Conservation (phyloP, 148 eudicot species). For the Heliosperma pusillum region DNA sequence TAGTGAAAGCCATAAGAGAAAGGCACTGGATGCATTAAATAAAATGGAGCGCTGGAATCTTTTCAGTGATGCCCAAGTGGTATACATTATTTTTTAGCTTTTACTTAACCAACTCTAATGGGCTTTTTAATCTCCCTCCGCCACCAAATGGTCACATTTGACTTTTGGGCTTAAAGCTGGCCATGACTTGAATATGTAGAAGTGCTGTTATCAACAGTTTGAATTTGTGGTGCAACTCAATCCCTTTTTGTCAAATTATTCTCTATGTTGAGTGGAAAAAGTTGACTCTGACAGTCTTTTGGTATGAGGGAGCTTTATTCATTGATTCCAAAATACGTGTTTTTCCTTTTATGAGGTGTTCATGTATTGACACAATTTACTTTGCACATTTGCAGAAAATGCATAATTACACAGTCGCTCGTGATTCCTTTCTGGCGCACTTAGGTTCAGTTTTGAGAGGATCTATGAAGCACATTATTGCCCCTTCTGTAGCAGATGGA, state of each 20-base stretch:
- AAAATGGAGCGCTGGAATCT: conserved; percentile 94
- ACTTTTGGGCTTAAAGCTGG: not conserved
- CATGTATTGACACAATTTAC: conserved; percentile 11
- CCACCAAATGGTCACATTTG: not conserved
- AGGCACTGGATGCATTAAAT: conserved; percentile 79
- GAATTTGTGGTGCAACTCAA: not conserved
- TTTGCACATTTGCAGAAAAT: conserved; percentile 83
- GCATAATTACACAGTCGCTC: conserved; percentile 89
- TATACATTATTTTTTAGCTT: conserved; percentile 22
- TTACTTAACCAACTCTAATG: not conserved
- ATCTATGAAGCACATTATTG: conserved; percentile 85
- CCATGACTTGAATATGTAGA: not conserved
- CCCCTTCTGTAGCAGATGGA: conserved; percentile 90
- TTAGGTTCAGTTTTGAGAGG: conserved; percentile 95
- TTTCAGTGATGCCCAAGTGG: conserved; percentile 78
- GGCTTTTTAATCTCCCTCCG: not conserved
- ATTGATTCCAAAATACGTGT: not conserved
- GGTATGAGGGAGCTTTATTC: not conserved
- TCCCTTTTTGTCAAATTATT: not conserved
- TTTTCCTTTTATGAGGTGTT: conserved; percentile 13
- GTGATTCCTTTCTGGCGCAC: conserved; percentile 88
- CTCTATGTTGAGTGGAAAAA: not conserved
- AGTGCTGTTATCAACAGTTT: not conserved
- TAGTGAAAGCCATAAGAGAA: conserved; percentile 66
- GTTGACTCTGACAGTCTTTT: not conserved